Evolutionary conservation across 2,329 filamentous ascomycete genomes (phyloP), one percentile per base, ranked within the genome.

Genomic region (Pseudogymnoascus sp.): DNA sequence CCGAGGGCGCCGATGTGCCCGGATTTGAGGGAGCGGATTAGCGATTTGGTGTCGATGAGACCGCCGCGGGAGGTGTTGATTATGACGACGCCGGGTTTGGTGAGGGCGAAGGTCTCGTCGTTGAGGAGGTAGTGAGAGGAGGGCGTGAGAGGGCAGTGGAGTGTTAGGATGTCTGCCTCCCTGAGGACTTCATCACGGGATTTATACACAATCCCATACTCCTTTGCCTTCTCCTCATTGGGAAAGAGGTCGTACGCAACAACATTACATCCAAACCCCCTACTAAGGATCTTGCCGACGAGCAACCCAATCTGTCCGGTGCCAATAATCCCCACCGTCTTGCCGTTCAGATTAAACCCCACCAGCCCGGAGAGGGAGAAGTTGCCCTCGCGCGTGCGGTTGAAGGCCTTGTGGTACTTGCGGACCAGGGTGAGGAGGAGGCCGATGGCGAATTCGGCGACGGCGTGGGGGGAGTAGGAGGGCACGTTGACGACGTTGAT

Each of bases 11-110:
- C 84, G 2, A 89, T 76, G 24, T 80, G 79, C n/a, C 78, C 78
- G 38, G 71, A 77, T 76, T 89, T 89, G 64, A 89, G 78, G 11
- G 84, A 82, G 22, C 79, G 75, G 62, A 88, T 83, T 63, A 87
- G 80, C 10, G 84, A 82, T 31, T 75, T 74, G 0, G 85, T 87
- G 70, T 88, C 77, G 65, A 90, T 78, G 61, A 90, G 75, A 1
- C 82, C 85, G 19, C 87, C 88, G 1, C 88, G 82, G 3, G 86
- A 88, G 0, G 87, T 90, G 73, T 90, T 89, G 67, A 90, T 78
- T 12, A 56, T 56, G 2, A 56, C 50, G 0, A 56, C 28, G 1
- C 50, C 50, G 1, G 10, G 26, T 5, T 56, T 56, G 10, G 28
- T 56, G 10, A 56, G 28, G 28, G 28, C n/a, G 33, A 90, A 75